Base-by-base conservation (phyloP, 352 stramenopile species). In the Phytophthora podocarpi region DNA sequence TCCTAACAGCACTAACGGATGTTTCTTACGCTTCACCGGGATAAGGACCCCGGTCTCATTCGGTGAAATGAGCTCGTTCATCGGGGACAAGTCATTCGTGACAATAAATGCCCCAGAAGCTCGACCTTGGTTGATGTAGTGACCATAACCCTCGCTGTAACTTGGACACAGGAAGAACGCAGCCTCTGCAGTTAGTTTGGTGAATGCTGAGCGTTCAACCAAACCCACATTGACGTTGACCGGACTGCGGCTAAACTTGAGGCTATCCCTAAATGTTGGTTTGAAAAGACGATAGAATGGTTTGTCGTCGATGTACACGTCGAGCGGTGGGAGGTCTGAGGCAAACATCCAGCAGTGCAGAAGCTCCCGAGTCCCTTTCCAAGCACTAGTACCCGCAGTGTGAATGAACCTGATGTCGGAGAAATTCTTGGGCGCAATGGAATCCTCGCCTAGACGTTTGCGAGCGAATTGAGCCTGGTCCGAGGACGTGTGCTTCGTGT, bases 71-170 rank as follows among this genome's bases (percentile, higher is more conserved):
- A 90, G 56, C 46, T 90, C 80, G 37, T 88, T 90, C 80, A 90
- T 90, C 6, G 80, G 80, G 15, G 73, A 66, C 11, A 74, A 45
- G 34, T 88, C 66, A 0, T 78, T 82, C 0, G 80, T 78, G 30
- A 90, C 32, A 9, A 88, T 55, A 9, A 88, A 52, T 12, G 54
- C 76, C 1, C 80, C 74, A 21, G 74, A 35, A 3, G 80, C 78
- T 3, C 78, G 72, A 2, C 72, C 80, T 34, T 90, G 80, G 54
- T 90, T 90, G 50, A 90, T 84, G 50, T 83, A 84, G 64, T 90
- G 80, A 9, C 80, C 79, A 41, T 85, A 91, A 2, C 78, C 80
- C 72, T 91, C 82, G 27, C 67, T 74, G 1, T 30, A 21, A 36
- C 82, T 91, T 30, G 82, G 64, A 55, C 74, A 88, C 52, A 90